Evolutionary conservation across 805 yeast species (phyloP).

Genomic region (Monosporozyma aerobia): DNA sequence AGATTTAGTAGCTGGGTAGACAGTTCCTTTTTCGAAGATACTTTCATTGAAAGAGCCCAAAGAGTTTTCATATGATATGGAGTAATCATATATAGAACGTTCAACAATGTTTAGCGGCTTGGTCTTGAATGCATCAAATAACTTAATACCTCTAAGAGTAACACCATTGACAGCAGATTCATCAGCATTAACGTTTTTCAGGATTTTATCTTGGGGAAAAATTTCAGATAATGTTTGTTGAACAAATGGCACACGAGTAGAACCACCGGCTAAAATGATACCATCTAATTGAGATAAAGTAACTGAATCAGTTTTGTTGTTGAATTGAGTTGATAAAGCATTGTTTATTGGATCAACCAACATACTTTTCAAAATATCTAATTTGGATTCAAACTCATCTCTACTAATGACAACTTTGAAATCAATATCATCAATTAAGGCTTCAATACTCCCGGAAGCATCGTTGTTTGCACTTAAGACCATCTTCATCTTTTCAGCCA

Average conservation of each 20-base stretch:
- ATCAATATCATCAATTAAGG: constrained; percentile 64
- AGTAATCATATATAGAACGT: constrained; percentile 42
- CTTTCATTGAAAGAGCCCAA: constrained; percentile 19
- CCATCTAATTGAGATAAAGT: constrained; percentile 41
- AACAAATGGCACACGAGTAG: constrained; percentile 82
- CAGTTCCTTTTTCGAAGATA: constrained; percentile 42
- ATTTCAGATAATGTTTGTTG: constrained; percentile 49
- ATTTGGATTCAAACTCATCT: constrained; percentile 61
- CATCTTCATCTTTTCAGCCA: constrained; percentile 82
- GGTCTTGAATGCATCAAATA: constrained; percentile 60
- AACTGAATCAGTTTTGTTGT: constrained; percentile 19
- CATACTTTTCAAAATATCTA: constrained; percentile 21
- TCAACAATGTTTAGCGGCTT: constrained; percentile 50
- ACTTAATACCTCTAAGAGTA: constrained; percentile 69
- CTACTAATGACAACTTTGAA: constrained; percentile 60
- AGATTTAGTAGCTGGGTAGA: constrained; percentile 24
- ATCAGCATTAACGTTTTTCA: constrained; percentile 89
- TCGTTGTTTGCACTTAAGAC: constrained; percentile 84
- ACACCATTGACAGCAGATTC: constrained; percentile 90
- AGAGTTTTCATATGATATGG: constrained; percentile 28
- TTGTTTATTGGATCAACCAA: constrained; percentile 44
- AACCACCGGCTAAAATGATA: constrained; percentile 81
- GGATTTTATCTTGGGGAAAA: constrained; percentile 50
- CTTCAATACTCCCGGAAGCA: constrained; percentile 67
- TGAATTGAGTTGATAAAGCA: constrained; percentile 36